Conservation (phyloP, 73 alveolate genomes). For the Blepharisma stoltei region DNA sequence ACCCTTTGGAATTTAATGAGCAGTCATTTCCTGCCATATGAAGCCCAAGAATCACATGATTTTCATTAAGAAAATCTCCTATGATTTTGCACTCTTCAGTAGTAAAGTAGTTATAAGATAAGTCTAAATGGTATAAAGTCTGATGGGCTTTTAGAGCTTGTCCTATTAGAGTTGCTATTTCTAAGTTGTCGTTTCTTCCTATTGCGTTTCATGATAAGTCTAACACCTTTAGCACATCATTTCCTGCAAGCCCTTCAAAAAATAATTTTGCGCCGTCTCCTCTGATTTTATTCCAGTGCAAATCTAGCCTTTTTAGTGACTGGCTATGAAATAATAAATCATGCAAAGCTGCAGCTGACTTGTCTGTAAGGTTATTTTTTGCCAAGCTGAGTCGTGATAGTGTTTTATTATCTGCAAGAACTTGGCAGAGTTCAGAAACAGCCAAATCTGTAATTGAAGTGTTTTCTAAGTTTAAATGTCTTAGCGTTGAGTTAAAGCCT, state of each 20-base stretch:
- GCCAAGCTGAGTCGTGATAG: neutral
- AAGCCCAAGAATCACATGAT: conserved; percentile 75
- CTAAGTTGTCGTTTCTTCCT: conserved; percentile 14
- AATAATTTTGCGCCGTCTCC: conserved; percentile 47
- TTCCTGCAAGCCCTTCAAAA: conserved; percentile 20
- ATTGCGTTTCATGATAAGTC: conserved; percentile 19
- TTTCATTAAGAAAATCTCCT: conserved; percentile 61
- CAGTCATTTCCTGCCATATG: conserved; percentile 82
- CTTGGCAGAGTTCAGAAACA: conserved; percentile 15
- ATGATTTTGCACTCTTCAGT: conserved; percentile 52
- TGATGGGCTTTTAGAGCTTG: conserved; percentile 49
- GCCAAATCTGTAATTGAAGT: neutral
- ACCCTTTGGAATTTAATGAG: conserved; percentile 75
- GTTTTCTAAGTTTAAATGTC: neutral
- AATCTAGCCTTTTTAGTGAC: conserved; percentile 36
- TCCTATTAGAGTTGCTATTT: conserved; percentile 32
- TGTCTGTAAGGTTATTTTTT: neutral
- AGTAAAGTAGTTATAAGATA: conserved; percentile 65
- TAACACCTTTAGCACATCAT: neutral
- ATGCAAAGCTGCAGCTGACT: neutral
- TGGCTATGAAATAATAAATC: neutral
- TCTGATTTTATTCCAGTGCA: conserved; percentile 57
- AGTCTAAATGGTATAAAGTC: conserved; percentile 71
- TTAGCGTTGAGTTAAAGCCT: neutral
- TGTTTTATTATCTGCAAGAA: neutral